These are phyloP conservation scores for Tuctoria greenei DNA, from an alignment of 176 grass and related monocot genomes.

Conservation along the genomic window DNA sequence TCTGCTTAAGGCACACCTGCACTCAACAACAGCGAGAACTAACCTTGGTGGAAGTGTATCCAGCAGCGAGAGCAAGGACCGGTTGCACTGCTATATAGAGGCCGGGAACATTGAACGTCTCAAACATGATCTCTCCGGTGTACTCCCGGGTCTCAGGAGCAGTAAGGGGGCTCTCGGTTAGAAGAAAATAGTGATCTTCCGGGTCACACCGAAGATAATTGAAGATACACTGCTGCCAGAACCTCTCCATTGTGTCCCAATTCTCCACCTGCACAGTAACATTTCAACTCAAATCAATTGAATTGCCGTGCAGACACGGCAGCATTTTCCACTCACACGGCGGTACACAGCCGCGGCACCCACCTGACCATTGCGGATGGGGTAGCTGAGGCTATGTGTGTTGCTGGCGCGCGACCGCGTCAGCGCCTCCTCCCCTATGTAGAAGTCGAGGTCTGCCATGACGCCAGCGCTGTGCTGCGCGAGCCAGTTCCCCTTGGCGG, in stretches of 20 bases:
- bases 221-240: constrained; percentile 99
- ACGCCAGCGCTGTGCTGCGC: constrained; percentile 95
- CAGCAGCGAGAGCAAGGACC: constrained; percentile 89
- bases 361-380: constrained; percentile 93
- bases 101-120: constrained; percentile 95
- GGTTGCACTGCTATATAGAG: constrained; percentile 91
- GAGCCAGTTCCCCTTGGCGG: constrained; percentile 78
- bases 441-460: constrained; percentile 97
- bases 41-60: constrained; percentile 96
- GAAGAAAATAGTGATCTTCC: constrained; percentile 93
- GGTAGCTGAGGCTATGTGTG: constrained; percentile 75
- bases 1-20: neutral
- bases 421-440: constrained; percentile 89
- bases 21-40: constrained; percentile 13
- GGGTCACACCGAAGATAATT: constrained; percentile 88
- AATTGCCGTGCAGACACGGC: neutral
- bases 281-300: constrained; percentile 9
- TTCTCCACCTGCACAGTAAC: constrained; percentile 70
- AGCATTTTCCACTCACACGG: neutral
- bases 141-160: constrained; percentile 90
- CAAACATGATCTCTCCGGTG: constrained; percentile 98
- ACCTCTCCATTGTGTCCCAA: constrained; percentile 99
- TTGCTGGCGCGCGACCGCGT: constrained; percentile 61
- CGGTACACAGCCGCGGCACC: constrained; percentile 6
- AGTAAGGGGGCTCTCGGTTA: constrained; percentile 89